Evolutionary conservation across 768 basidiomycete species (phyloP), one percentile per base, ranked within the genome.

Genomic region (Hericium erinaceus): DNA sequence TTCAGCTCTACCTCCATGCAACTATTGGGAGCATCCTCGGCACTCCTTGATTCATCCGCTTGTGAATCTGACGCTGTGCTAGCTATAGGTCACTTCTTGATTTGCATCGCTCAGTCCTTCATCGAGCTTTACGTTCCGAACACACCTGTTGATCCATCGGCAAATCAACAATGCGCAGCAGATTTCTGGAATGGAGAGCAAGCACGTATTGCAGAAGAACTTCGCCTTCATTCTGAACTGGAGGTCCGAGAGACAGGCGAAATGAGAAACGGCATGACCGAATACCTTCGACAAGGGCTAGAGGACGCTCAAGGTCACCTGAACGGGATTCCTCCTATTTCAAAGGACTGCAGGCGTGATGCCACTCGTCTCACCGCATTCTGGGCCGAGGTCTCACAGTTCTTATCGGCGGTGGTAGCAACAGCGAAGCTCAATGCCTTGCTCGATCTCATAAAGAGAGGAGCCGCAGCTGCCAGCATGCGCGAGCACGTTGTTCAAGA

Each of bases 91-190:
- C 67, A 66, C 18, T 68, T 73, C 48, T 95, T 87, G 83, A 73
- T 91, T 37, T 78, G 77, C 1, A 66, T 89, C 52, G 77, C 80
- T 48, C 76, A 75, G 16, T 62, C 84, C 55, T 69, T 94, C 24
- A 67, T 92, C 22, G 75, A 85, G 3, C 77, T 95, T 18, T 86
- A 87, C 65, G 76, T 98, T 40, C 93, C 97, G 0, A 80, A 92
- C 67, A 73, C 81, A 2, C 92, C 95, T 2, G 72, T 98, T 52
- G 97, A 99, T 68, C 97, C 97, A 26, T 83, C 85, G 7, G 83
- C 83, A 22, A 78, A 85, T 38, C 76, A 83, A 55, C 76, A 73
- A 53, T 79, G 74, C 51, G 72, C 74, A 0, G 64, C 65, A 2
- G 68, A 73, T 33, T 80, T 83, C 28, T 75, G 77, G 66, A 64